Evolutionary conservation across 2,329 filamentous ascomycete species (phyloP).

Genomic region (Alternaria sp.): DNA sequence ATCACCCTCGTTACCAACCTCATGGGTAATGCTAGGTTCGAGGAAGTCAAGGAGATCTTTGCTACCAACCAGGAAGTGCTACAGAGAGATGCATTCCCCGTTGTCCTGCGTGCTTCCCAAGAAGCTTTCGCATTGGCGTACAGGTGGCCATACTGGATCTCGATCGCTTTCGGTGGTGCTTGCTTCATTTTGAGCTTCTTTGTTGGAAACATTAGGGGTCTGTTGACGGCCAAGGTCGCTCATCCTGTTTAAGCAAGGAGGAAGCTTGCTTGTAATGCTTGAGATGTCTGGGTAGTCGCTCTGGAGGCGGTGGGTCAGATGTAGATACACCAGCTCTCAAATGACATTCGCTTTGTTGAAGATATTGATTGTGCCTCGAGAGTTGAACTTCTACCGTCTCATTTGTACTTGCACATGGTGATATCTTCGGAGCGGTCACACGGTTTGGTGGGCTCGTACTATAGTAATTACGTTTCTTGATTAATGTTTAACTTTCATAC

Average conservation of each 20-base stretch:
- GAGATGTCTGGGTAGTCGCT: neutral
- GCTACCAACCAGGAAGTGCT: conserved; percentile 55
- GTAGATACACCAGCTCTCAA: neutral
- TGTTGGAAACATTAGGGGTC: conserved; percentile 60
- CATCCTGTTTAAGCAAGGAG: conserved; percentile 5
- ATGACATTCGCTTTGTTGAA: neutral
- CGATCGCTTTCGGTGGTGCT: conserved; percentile 66
- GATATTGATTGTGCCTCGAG: neutral
- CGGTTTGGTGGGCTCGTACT: neutral
- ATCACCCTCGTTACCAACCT: conserved; percentile 54
- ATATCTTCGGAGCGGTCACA: neutral
- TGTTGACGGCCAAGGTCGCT: conserved; percentile 28
- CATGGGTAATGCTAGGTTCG: conserved; percentile 43
- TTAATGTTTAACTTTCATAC: neutral
- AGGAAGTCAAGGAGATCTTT: conserved; percentile 53
- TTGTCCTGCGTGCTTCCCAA: conserved; percentile 62
- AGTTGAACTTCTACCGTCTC: rapidly evolving
- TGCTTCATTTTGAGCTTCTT: conserved; percentile 65
- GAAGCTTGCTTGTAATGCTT: neutral
- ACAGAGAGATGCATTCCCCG: conserved; percentile 42
- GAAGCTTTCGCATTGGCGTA: conserved; percentile 65
- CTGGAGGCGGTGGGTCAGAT: neutral
- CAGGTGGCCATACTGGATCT: conserved; percentile 66
- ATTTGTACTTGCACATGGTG: neutral
- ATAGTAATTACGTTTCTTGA: too few species aligned